phyloP scores from a whole-genome alignment of 2,329 filamentous ascomycete genomes.

The Exophiala phaeomuriformis region DNA sequence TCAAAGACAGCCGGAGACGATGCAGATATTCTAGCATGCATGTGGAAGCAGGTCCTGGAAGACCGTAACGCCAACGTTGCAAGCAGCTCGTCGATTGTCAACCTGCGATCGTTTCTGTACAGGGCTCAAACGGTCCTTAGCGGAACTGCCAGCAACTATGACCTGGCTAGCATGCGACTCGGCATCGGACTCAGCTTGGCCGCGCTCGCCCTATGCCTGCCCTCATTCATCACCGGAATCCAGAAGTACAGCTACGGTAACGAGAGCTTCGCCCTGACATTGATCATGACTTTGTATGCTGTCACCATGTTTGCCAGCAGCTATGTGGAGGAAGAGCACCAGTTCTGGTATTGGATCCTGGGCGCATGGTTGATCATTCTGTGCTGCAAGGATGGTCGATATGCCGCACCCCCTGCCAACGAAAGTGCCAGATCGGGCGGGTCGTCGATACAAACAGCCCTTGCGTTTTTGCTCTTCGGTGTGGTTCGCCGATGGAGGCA shows the following conservation, averaged over 20 bases:
- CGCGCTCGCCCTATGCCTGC: constrained; percentile 27
- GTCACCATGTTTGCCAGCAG: constrained; percentile 97
- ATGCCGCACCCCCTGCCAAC: background rate
- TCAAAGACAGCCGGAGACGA: constrained; percentile 25
- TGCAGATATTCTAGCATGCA: constrained; percentile 58
- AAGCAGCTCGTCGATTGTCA: background rate
- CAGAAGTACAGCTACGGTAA: constrained; percentile 2
- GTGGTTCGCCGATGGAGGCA: constrained; percentile 82
- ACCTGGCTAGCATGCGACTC: constrained; percentile 55
- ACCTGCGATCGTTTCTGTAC: constrained; percentile 51
- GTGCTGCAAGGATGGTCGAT: constrained; percentile 14
- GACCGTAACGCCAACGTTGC: background rate
- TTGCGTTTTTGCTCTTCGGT: constrained; percentile 56
- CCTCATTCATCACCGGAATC: constrained; percentile 11
- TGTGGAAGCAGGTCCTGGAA: constrained; percentile 48
- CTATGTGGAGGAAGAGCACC: constrained; percentile 96
- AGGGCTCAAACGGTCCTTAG: constrained; percentile 74
- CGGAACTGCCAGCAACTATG: constrained; percentile 85
- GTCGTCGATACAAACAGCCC: constrained; percentile 29
- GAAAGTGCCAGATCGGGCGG: background rate
- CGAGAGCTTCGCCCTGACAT: constrained; percentile 36
- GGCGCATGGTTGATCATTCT: constrained; percentile 44
- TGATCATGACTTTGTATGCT: constrained; percentile 58
- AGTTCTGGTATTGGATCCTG: constrained; percentile 94
- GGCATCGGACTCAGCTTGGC: constrained; percentile 38